phyloP scores from a whole-genome alignment of 345 rosid genomes.

The Brassica carinata region DNA sequence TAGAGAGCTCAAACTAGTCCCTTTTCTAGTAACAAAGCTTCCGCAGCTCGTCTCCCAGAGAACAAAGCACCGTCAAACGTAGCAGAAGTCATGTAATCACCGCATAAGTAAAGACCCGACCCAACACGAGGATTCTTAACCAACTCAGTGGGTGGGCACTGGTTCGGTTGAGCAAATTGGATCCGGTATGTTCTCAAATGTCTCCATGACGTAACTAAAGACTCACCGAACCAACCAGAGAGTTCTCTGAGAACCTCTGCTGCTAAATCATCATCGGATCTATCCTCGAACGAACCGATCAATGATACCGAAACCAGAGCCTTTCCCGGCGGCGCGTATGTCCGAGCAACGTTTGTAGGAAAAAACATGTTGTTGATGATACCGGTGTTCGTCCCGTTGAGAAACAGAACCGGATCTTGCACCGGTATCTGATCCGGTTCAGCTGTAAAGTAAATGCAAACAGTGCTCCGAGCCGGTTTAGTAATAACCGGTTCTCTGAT shows the following conservation, averaged over 20 bases:
- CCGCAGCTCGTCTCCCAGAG: conserved; percentile 82
- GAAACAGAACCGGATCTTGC: conserved; percentile 68
- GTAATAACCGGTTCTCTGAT: conserved; percentile 36
- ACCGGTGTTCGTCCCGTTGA: conserved; percentile 78
- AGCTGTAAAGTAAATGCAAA: conserved; percentile 75
- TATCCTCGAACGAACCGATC: conserved; percentile 64
- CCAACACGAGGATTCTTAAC: conserved; percentile 51
- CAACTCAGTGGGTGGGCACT: conserved; percentile 73
- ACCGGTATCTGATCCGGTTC: conserved; percentile 58
- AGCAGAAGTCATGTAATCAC: conserved; percentile 79
- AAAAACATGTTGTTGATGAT: conserved; percentile 92
- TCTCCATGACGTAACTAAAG: conserved; percentile 62
- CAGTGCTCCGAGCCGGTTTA: conserved; percentile 64
- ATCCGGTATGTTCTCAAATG: conserved; percentile 77
- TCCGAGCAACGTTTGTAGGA: conserved; percentile 76
- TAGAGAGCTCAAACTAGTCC: conserved; percentile 1
- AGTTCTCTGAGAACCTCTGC: conserved; percentile 57
- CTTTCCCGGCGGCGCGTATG: conserved; percentile 70
- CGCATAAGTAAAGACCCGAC: conserved; percentile 61
- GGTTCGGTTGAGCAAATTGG: conserved; percentile 81
- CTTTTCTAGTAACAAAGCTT: conserved; percentile 57
- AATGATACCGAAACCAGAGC: conserved; percentile 75
- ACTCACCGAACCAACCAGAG: conserved; percentile 68
- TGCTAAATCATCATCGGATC: conserved; percentile 55
- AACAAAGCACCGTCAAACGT: conserved; percentile 93